A percentile compares a stretch with the other conserved stretches of the same genome.
These are phyloP conservation scores for Zoysia pacifica DNA, from an alignment of 176 grass and related monocot species.

Conservation along the genomic window DNA sequence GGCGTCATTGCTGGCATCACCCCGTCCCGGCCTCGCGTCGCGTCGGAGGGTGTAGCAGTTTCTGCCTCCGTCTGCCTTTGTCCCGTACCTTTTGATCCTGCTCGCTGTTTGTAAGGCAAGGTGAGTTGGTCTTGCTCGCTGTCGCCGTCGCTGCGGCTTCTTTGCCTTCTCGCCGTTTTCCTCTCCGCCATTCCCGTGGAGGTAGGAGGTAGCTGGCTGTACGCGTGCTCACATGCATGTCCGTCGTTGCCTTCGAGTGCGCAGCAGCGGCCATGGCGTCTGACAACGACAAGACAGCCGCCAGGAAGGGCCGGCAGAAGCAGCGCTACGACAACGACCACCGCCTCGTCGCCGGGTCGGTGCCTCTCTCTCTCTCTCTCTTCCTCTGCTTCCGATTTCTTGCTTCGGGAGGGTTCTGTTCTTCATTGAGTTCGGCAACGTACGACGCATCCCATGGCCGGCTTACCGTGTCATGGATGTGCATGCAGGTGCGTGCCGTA, in stretches of 20 bases:
- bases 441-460: too few species aligned
- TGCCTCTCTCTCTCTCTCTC: neutral
- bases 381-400: neutral
- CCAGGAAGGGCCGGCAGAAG: conserved; percentile 66
- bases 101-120: conserved; percentile 21
- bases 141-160: neutral
- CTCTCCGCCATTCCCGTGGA: neutral
- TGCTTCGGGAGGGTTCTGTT: neutral
- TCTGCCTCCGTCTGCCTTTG: neutral
- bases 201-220: too few species aligned
- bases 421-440: too few species aligned
- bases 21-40: neutral
- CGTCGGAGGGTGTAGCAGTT: neutral
- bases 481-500: conserved; percentile 72
- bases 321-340: conserved; percentile 71
- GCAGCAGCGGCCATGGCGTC: conserved; percentile 39
- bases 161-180: neutral
- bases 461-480: neutral
- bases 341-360: conserved; percentile 72
- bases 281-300: conserved; percentile 33
- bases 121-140: conserved; percentile 14
- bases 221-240: conserved; percentile 11
- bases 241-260: neutral
- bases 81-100: neutral
- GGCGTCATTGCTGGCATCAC: conserved; percentile 34